Evolutionary conservation across 805 yeast genomes (phyloP), one percentile per base, ranked within the genome.

Genomic region (Lachancea fermentati): DNA sequence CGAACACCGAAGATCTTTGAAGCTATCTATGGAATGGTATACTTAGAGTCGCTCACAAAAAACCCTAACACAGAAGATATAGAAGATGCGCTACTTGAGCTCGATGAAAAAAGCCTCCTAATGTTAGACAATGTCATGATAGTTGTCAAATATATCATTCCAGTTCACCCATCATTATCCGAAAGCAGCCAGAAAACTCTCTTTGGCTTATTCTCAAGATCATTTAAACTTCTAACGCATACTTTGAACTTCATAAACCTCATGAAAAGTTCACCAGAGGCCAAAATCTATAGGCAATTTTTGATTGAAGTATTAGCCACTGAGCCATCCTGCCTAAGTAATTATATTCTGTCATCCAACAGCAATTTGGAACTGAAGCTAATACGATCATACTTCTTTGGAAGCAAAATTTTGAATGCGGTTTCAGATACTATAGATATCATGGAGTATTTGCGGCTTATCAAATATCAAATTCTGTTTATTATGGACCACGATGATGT

Each of bases 391-490:
- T 11, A 52, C 0, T 47, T 60, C 19, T 61, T 58, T 48, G 67
- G 67, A 0, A 61, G 66, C 37, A 60, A 47, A 37, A n/a, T 61
- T 4, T 58, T 50, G 32, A 62, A 62, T 43, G 19, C 50, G 4
- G 30, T 61, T n/a, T 35, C 48, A 3, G 19, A 41, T 2, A 47
- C 46, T 4, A 32, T 52, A 5, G 46, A 42, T 34, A 50, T 59
- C 25, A 18, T 49, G 2, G 44, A 48, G 6, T 60, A 56, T 30
- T 32, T 57, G 30, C 48, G 48, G 3, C 13, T 46, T 11, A 13
- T 60, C 24, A 30, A 25, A 11, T 22, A 4, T 2, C 65, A 60
- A 34, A 53, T 60, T 54, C 30, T 35, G 22, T 47, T 28, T 26
- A 18, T 50, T 12, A 25, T 53, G 19, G 42, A 43, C 13, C 34